phyloP scores from a whole-genome alignment of 768 basidiomycete species.

The Lactarius indigo region DNA sequence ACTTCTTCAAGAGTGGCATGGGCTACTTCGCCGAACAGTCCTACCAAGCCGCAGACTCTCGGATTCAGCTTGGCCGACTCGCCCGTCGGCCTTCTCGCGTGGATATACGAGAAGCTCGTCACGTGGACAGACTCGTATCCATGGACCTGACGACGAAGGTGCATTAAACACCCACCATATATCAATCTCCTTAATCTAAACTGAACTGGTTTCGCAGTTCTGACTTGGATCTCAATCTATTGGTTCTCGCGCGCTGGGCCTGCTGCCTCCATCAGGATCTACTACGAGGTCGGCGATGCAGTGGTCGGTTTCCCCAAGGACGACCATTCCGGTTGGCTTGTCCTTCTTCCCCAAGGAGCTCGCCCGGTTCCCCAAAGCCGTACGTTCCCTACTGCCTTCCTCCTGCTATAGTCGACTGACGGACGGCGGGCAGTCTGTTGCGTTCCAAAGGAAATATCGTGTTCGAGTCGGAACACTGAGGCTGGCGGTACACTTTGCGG shows the following conservation, averaged over 20 bases:
- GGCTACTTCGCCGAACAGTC: conserved; percentile 41
- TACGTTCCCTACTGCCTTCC: too few relatives aligned
- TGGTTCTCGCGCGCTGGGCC: conserved; percentile 61
- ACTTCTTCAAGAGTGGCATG: conserved; percentile 32
- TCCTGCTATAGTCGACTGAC: too few relatives aligned
- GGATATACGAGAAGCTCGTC: too few relatives aligned
- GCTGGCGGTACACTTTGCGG: conserved; percentile 39
- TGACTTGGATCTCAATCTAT: conserved; percentile 59
- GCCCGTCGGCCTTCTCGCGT: conserved; percentile 14
- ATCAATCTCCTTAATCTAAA: too few relatives aligned
- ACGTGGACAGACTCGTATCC: too few relatives aligned
- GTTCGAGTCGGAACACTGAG: conserved; percentile 46
- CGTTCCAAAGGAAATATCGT: conserved; percentile 39
- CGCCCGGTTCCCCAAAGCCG: too few relatives aligned
- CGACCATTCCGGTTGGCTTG: too few relatives aligned
- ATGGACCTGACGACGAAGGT: conserved; percentile 56
- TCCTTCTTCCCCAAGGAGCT: too few relatives aligned
- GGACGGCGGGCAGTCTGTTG: conserved; percentile 13
- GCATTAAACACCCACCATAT: background rate
- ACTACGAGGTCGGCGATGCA: conserved; percentile 41
- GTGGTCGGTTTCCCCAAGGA: too few relatives aligned
- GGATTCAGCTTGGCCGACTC: conserved; percentile 41
- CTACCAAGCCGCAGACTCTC: conserved; percentile 32
- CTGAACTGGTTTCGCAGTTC: conserved; percentile 34
- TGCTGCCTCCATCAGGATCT: conserved; percentile 54